Base-by-base conservation (phyloP, 208 protist genomes). In the Porcisia deanei region DNA sequence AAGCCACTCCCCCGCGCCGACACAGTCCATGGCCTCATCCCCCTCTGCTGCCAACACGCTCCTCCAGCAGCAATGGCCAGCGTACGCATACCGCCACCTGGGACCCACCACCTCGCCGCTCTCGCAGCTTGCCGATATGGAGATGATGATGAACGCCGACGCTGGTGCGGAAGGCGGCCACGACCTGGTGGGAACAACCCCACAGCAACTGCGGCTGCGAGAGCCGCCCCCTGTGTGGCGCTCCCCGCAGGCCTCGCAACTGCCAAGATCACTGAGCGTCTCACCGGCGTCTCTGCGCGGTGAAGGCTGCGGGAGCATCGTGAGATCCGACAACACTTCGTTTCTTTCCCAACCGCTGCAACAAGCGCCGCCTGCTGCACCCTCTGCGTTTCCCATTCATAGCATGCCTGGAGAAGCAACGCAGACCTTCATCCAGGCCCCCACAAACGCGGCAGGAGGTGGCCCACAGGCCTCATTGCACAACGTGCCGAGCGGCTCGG, bases 191-290 rank as follows among this genome's bases (percentile, higher is more conserved):
- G 54, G 30, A 4, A 43, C 34, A 18, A 78, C 60, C 45, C 73
- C 68, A 5, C 67, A 63, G 58, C 67, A 22, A 18, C 12, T 37
- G 59, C 77, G 64, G n/a, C 77, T 47, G 57, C 77, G 77, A 12
- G 73, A 77, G 54, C 79, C 79, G 20, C 79, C 30, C 30, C 30
- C 79, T 45, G 68, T 72, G 54, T 83, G 79, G 79, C 79, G 79
- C 55, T 79, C 79, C 22, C 79, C 79, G 43, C 79, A 79, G 69
- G 47, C 69, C 20, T 2, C 63, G 14, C 64, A 69, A 34, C 58
- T 81, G 25, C 71, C 71, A 20, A 77, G n/a, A 54, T 81, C 77
- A 2, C 63, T 81, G 58, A 81, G 39, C 64, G 72, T 81, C 45
- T 81, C 73, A 18, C 73, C 73, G 0, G 22, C 63, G 34, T 83